Evolutionary conservation across 306 rosid genomes (phyloP).

Genomic region (Cucurbita ficifolia): DNA sequence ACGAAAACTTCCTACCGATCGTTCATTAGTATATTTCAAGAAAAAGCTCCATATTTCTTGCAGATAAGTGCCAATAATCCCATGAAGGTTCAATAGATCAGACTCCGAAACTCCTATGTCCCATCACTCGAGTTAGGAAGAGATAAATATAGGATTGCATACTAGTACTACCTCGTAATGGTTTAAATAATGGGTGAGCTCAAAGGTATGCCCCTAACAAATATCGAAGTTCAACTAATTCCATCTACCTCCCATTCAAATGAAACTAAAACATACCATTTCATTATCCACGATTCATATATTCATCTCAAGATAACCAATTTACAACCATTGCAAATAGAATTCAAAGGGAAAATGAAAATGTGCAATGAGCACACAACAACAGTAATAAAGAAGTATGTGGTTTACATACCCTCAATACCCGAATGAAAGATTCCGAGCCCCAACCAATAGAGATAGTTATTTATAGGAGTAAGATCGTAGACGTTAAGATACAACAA

Average conservation of each 20-base stretch:
- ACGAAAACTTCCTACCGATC: not conserved
- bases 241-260: not conserved
- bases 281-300: not conserved
- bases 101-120: not conserved
- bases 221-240: not conserved
- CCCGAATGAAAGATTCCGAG: slow-evolving; percentile 85
- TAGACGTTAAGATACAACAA: slow-evolving; percentile 77
- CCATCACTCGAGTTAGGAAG: not conserved
- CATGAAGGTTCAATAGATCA: not conserved
- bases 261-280: not conserved
- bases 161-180: not conserved
- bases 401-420: slow-evolving; percentile 52
- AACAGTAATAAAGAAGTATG: not conserved
- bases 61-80: not conserved
- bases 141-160: not conserved
- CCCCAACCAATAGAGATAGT: slow-evolving; percentile 68
- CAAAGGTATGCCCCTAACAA: not conserved
- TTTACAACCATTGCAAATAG: not conserved
- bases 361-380: not conserved
- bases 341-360: not conserved
- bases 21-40: not conserved
- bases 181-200: not conserved
- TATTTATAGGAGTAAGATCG: slow-evolving; percentile 79
- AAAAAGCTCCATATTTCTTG: not conserved
- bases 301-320: not conserved